Conservation (phyloP, 1,284 basidiomycete species). For the Fomitiporia mediterranea region DNA sequence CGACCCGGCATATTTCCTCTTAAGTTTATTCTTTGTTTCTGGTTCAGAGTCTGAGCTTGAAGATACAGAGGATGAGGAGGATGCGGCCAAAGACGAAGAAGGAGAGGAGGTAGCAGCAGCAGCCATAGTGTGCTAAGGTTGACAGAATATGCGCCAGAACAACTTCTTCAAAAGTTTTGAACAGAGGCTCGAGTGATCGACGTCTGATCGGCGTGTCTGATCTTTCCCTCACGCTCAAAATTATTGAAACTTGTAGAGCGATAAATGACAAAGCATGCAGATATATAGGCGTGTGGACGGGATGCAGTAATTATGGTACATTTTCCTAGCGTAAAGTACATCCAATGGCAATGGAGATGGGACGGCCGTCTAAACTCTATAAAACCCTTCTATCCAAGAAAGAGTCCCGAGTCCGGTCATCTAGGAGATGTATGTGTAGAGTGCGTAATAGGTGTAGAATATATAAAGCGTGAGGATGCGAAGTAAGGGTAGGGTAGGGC, state of each 20-base stretch:
- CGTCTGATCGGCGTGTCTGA: background rate
- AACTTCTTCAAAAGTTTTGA: background rate
- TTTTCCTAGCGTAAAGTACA: background rate
- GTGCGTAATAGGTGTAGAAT: background rate
- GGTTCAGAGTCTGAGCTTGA: slow-evolving; percentile 3
- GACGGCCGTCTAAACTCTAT: background rate
- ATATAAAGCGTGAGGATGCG: background rate
- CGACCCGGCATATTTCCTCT: background rate
- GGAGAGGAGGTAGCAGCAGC: background rate
- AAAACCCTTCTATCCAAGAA: slow-evolving; percentile 1
- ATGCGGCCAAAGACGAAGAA: background rate
- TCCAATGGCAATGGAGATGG: background rate
- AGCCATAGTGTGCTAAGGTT: background rate
- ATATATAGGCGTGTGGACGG: background rate
- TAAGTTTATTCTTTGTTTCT: background rate
- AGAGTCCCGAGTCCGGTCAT: background rate
- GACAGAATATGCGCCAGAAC: background rate
- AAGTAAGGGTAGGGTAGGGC: background rate
- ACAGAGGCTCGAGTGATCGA: background rate
- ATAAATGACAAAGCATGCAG: background rate
- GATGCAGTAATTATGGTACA: background rate
- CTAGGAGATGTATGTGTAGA: background rate
- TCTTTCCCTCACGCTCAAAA: too few relatives aligned
- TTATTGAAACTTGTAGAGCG: background rate
- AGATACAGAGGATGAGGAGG: slow-evolving; percentile 8